Conservation (phyloP, 495 filamentous ascomycete species). For the Aspergillus taichungensis region DNA sequence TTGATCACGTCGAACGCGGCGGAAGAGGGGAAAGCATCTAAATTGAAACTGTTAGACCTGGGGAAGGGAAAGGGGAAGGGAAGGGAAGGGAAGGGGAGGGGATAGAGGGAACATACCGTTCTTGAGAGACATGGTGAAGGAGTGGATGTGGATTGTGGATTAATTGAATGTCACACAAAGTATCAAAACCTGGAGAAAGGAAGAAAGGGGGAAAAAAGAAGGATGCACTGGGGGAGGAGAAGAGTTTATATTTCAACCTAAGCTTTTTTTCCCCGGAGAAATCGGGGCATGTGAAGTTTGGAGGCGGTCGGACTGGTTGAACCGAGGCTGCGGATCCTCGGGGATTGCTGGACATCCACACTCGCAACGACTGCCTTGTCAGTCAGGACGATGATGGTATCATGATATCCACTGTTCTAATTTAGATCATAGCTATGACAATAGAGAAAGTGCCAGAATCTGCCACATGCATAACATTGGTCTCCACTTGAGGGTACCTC, state of each 20-base stretch:
- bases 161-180: background rate
- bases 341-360: too few species aligned
- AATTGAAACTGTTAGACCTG: conserved; percentile 8
- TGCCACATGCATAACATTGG: too few species aligned
- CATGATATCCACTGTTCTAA: too few species aligned
- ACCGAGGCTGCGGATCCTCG: conserved; percentile 9
- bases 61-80: conserved; percentile 6
- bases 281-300: conserved; percentile 18
- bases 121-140: conserved; percentile 67
- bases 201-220: background rate
- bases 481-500: too few species aligned
- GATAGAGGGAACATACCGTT: conserved; percentile 46
- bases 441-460: too few species aligned
- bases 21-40: conserved; percentile 85
- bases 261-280: conserved; percentile 11
- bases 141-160: background rate
- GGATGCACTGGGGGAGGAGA: background rate
- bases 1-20: conserved; percentile 86
- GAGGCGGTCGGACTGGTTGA: conserved; percentile 11
- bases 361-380: too few species aligned
- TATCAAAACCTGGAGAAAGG: background rate
- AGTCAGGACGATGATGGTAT: too few species aligned
- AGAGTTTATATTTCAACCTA: background rate
- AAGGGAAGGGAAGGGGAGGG: conserved; percentile 1
- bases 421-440: too few species aligned